Evolutionary conservation across 352 stramenopile species (phyloP), one percentile per base, ranked within the genome.

Genomic region (Pythium aquatile): DNA sequence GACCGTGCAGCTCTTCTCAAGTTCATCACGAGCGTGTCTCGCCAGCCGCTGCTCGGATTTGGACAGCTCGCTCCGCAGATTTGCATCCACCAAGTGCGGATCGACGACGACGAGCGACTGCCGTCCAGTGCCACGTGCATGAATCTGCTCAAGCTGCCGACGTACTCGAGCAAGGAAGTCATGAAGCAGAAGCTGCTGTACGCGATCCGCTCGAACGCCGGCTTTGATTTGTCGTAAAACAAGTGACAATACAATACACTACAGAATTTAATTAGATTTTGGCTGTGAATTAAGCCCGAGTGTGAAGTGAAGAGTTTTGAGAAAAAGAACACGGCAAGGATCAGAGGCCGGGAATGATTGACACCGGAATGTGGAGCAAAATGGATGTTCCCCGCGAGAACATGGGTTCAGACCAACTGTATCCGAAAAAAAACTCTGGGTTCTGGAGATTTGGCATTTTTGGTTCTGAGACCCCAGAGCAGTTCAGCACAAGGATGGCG

Each of bases 91-190:
- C 85, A 91, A 68, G 85, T 93, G 24, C 85, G 82, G 30, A 86
- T 86, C 32, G 73, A 77, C 13, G 79, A 91, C 51, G 81, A 93
- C 61, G 79, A 88, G 42, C 79, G 85, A 0, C 62, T 93, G 48
- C 85, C 82, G 16, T 91, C 85, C 17, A 93, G 85, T 59, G 82
- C 88, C 10, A 99, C 97, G 54, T 99, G 97, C 79, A 99, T 99
- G 84, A 99, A 99, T 72, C 81, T 96, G 33, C 79, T 99, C 30
- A 99, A 99, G 76, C 83, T 99, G 30, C 97, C 97, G 26, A 97
- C 93, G 20, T 99, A 99, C 72, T 98, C 91, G 32, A 97, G 77
- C 69, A 94, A 98, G 64, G 93, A 95, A 35, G 85, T 98, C 47
- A 87, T 99, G 76, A 83, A 83, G 54, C 76, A 91, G 51, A 99